Evolutionary conservation across 2,329 filamentous ascomycete genomes (phyloP).

Genomic region (Beauveria sp.): DNA sequence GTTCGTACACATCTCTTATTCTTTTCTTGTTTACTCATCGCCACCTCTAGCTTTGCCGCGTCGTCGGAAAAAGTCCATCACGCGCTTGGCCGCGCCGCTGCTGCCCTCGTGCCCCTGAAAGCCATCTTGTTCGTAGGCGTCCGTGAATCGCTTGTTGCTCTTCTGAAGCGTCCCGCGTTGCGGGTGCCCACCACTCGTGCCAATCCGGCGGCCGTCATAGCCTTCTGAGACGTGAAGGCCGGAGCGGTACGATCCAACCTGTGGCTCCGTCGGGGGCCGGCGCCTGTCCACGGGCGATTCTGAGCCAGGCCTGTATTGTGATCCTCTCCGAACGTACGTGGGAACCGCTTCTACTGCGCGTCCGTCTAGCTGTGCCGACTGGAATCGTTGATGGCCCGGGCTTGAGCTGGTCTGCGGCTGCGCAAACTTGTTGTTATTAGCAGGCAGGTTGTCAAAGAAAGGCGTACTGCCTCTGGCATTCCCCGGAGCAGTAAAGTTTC

Average conservation of each 20-base stretch:
- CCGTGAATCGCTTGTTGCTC: constrained; percentile 78
- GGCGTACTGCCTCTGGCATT: constrained; percentile 29
- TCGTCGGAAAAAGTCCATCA: constrained; percentile 97
- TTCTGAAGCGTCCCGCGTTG: constrained; percentile 64
- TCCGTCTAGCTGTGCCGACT: constrained; percentile 31
- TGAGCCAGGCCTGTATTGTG: constrained; percentile 42
- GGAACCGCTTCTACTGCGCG: constrained; percentile 37
- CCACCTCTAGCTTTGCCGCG: constrained; percentile 67
- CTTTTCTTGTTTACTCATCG: constrained; percentile 39
- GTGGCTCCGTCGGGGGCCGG: constrained; percentile 31
- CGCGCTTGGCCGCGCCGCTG: constrained; percentile 78
- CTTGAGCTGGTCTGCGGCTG: constrained; percentile 20
- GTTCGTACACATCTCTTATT: neutral
- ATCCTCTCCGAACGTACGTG: constrained; percentile 36
- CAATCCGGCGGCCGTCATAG: constrained; percentile 32
- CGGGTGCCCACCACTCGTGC: constrained; percentile 27
- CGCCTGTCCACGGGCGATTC: constrained; percentile 46
- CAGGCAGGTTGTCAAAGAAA: constrained; percentile 28
- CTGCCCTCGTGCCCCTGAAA: constrained; percentile 67
- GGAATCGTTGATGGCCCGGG: constrained; percentile 34
- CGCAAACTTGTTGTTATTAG: neutral
- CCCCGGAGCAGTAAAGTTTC: constrained; percentile 28
- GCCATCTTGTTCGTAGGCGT: constrained; percentile 75
- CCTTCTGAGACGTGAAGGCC: constrained; percentile 36
- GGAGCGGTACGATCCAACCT: constrained; percentile 36